Base-by-base conservation (phyloP, 345 rosid species). In the Arabidopsis arenosa region DNA sequence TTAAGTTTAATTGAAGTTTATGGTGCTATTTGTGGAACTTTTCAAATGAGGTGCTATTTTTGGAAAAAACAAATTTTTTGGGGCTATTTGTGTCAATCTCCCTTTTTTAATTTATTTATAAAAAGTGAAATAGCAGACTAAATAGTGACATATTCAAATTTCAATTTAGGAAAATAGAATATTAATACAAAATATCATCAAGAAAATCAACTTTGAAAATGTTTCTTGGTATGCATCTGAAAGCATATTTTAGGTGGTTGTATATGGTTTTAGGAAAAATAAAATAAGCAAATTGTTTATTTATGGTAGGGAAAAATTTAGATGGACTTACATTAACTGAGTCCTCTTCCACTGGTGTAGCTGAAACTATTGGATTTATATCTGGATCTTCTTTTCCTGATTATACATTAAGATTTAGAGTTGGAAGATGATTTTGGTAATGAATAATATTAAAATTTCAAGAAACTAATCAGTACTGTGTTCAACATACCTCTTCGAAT, bases 331-430 rank as follows among this genome's bases (percentile, higher is more conserved):
- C 87, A 72, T 78, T 60, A 40, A 80, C 53, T 1, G 72, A 17
- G 63, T 80, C 83, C 11, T 49, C 84, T 63, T 79, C 83, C 17
- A 32, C 63, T 41, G 70, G 12, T 41, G 40, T 48, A 21, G 33
- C n/a, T 73, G 83, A 68, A 53, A 51, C 82, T 66, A 56, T 61
- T 71, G 57, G 72, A 70, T 68, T 76, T 55, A 80, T 61, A 80
- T 82, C 63, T 21, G 66, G 37, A 75, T 73, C 70, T 41, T 80
- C 82, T 47, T 57, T 52, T 64, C 79, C 88, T 82, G 79, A 41
- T 68, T 59, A 68, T 49, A 59, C 4, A 45, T 43, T n/a, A 13
- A 44, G 72, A 63, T 49, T 44, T 68, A n/a, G 36, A 37, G 28
- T 35, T 30, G 6, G 26, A 37, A 33, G 47, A 32, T 58, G 48